These are phyloP conservation scores for Pelargonium hybrid DNA, from an alignment of 441 rosid species.

Conservation along the genomic window DNA sequence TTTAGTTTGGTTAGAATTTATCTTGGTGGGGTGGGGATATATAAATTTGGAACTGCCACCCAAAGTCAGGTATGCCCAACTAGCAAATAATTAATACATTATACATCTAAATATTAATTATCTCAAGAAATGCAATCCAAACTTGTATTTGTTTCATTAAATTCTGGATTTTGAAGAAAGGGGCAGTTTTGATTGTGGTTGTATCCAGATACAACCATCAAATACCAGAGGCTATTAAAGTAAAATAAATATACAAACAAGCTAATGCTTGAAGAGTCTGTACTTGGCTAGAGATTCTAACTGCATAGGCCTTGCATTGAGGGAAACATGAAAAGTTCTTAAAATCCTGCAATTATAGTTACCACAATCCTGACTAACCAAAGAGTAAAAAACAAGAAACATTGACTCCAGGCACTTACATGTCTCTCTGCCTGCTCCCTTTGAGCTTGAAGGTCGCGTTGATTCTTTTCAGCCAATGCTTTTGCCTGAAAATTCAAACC, in stretches of 20 bases:
- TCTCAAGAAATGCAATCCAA: background rate
- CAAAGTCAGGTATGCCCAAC: background rate
- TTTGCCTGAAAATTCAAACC: slow-evolving; percentile 44
- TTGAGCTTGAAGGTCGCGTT: slow-evolving; percentile 76
- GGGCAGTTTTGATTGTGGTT: background rate
- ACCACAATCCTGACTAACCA: background rate
- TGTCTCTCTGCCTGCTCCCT: slow-evolving; percentile 92
- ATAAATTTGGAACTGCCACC: background rate
- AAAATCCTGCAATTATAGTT: background rate
- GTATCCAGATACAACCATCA: background rate
- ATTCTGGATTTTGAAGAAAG: background rate
- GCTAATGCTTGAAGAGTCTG: background rate
- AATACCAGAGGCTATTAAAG: background rate
- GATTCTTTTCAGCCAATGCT: slow-evolving; percentile 89
- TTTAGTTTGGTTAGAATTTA: background rate
- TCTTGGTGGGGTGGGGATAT: background rate
- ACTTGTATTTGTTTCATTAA: background rate
- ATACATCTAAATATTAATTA: background rate
- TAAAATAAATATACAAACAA: background rate
- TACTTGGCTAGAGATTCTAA: background rate
- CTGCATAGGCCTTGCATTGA: background rate
- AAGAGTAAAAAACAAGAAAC: background rate
- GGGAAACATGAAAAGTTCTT: background rate
- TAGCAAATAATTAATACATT: background rate
- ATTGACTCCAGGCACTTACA: slow-evolving; percentile 34